Conservation (phyloP, 768 basidiomycete species). For the Vishniacozyma victoriae region DNA sequence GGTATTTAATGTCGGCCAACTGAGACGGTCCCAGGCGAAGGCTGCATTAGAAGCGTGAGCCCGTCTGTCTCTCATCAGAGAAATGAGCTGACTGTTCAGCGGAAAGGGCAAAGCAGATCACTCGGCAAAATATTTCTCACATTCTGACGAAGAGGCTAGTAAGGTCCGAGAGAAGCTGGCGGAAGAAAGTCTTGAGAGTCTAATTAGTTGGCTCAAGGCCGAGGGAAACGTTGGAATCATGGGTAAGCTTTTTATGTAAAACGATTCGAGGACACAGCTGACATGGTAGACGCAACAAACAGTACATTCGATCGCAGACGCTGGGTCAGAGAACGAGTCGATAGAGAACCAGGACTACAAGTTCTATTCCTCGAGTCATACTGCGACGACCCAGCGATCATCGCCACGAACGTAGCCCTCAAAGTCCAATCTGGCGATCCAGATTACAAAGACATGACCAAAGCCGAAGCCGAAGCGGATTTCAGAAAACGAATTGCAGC, state of each 20-base stretch:
- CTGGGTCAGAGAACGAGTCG: constrained; percentile 75
- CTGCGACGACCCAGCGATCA: constrained; percentile 87
- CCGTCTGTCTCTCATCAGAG: not conserved
- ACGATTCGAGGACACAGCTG: not conserved
- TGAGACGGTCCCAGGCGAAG: constrained; percentile 73
- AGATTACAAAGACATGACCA: constrained; percentile 86
- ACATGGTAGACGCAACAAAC: constrained; percentile 83
- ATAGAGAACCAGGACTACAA: constrained; percentile 76
- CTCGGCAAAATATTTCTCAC: constrained; percentile 81
- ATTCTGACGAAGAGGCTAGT: constrained; percentile 71
- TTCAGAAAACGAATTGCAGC: constrained; percentile 84
- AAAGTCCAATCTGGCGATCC: constrained; percentile 97
- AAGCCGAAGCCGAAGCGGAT: constrained; percentile 77
- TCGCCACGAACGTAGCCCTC: constrained; percentile 90
- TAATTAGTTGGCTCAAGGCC: constrained; percentile 89
- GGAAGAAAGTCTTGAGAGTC: constrained; percentile 84
- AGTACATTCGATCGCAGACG: constrained; percentile 71
- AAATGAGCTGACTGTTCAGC: constrained; percentile 47
- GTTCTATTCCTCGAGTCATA: constrained; percentile 91
- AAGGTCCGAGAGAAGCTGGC: constrained; percentile 74
- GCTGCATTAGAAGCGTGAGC: constrained; percentile 23
- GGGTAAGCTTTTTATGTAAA: constrained; percentile 53
- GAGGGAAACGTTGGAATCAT: constrained; percentile 94
- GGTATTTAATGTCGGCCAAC: constrained; percentile 97
- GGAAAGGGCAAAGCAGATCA: constrained; percentile 86